Conservation (phyloP, 169 alveolate genomes). For the Fabrea salina region DNA sequence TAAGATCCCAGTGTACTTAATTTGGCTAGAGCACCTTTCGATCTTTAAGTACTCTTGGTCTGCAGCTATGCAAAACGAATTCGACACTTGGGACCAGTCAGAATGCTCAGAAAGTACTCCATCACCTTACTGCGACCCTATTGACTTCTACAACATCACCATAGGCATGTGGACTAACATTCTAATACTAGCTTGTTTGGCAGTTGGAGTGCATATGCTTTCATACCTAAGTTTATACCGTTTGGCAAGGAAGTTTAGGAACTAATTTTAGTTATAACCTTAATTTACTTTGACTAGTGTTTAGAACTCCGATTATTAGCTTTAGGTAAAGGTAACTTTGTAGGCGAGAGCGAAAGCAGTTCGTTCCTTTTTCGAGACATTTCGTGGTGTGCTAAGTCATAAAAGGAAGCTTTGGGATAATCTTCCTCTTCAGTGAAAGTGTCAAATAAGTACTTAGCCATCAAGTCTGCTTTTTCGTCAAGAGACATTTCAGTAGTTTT, state of each 20-base stretch:
- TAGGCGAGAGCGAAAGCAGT: no score
- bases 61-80: constrained; percentile 35
- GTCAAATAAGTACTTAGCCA: no score
- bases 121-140: background rate
- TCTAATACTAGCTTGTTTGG: background rate
- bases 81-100: constrained; percentile 2
- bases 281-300: no score
- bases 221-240: background rate
- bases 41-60: constrained; percentile 65
- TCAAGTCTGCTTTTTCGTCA: no score
- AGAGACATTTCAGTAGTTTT: no score
- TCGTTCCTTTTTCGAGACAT: no score
- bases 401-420: no score
- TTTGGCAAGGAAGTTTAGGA: constrained; percentile 12
- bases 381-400: no score
- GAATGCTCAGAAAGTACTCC: background rate
- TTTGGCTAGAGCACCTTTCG: constrained; percentile 62
- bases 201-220: background rate
- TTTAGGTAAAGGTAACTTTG: no score
- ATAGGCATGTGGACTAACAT: background rate
- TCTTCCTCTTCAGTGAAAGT: no score
- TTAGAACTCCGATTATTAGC: no score
- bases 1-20: constrained; percentile 64
- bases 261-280: no score
- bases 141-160: background rate